Conservation (phyloP, 1,139 yeast species). For the Taphrina pruni region DNA sequence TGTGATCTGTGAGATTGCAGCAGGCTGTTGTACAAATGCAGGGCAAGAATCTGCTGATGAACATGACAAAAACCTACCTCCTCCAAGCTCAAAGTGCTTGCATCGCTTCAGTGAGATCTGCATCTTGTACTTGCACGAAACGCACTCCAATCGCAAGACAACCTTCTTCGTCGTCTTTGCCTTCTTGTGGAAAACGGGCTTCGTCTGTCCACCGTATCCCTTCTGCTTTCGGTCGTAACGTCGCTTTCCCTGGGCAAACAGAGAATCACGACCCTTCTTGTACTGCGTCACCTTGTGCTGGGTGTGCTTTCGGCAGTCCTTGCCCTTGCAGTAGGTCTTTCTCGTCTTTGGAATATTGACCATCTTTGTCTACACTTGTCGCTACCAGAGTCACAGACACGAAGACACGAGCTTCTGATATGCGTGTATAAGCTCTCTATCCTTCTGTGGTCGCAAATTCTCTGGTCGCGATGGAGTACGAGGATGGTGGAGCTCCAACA, state of each 20-base stretch:
- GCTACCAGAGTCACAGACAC: background rate
- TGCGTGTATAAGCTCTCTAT: background rate
- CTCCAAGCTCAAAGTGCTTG: constrained; percentile 99
- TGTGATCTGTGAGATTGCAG: background rate
- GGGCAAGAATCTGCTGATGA: background rate
- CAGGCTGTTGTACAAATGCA: background rate
- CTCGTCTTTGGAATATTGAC: constrained; percentile 99
- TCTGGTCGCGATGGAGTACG: constrained; percentile 9
- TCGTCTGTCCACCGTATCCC: constrained; percentile 99
- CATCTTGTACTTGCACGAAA: constrained; percentile 97
- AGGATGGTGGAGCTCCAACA: constrained; percentile 3
- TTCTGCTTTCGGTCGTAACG: constrained; percentile 99
- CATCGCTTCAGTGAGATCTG: constrained; percentile 99
- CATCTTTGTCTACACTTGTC: constrained; percentile 49
- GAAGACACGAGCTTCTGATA: background rate
- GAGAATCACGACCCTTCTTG: constrained; percentile 99
- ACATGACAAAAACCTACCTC: constrained; percentile 53
- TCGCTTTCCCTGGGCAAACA: constrained; percentile 99
- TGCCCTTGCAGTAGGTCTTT: constrained; percentile 99
- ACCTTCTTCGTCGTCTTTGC: constrained; percentile 99
- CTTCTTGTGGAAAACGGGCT: constrained; percentile 99
- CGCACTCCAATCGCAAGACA: constrained; percentile 99
- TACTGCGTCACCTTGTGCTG: constrained; percentile 99
- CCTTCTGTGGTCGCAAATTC: constrained; percentile 8
- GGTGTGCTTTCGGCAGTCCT: constrained; percentile 99